Conservation (phyloP, 352 stramenopile species). For the Globisporangium echinulatum region DNA sequence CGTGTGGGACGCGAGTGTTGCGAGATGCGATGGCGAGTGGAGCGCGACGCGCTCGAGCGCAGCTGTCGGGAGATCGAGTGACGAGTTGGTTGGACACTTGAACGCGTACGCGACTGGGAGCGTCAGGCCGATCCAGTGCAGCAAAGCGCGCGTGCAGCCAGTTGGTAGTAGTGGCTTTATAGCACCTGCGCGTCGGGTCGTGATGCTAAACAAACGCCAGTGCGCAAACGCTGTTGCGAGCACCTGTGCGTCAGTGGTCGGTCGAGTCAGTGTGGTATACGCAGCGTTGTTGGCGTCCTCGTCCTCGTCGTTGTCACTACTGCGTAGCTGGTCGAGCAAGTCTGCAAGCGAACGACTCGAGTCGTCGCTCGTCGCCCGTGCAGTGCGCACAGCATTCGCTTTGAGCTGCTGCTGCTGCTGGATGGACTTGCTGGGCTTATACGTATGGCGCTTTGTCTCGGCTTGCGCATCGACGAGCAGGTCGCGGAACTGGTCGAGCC, state of each 20-base stretch:
- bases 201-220: background rate
- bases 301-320: too few species aligned
- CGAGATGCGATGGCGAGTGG: background rate
- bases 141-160: slow-evolving; percentile 31
- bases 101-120: slow-evolving; percentile 26
- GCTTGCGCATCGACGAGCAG: slow-evolving; percentile 15
- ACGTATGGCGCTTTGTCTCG: too few species aligned
- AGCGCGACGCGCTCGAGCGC: slow-evolving; percentile 23
- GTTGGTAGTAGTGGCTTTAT: slow-evolving; percentile 19
- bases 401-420: slow-evolving; percentile 7
- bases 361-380: background rate
- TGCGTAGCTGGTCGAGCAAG: background rate
- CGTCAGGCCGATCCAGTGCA: slow-evolving; percentile 36
- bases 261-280: too few species aligned
- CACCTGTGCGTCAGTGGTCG: too few species aligned
- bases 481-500: slow-evolving; percentile 38
- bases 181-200: slow-evolving; percentile 29
- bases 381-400: slow-evolving; percentile 8
- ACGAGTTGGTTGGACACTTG: slow-evolving; percentile 13
- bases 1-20: slow-evolving; percentile 12
- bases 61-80: slow-evolving; percentile 16
- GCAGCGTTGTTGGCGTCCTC: too few species aligned
- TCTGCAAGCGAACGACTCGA: too few species aligned
- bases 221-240: background rate
- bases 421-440: background rate